Conservation (phyloP, 2,329 filamentous ascomycete species). For the Xylaria sp. region DNA sequence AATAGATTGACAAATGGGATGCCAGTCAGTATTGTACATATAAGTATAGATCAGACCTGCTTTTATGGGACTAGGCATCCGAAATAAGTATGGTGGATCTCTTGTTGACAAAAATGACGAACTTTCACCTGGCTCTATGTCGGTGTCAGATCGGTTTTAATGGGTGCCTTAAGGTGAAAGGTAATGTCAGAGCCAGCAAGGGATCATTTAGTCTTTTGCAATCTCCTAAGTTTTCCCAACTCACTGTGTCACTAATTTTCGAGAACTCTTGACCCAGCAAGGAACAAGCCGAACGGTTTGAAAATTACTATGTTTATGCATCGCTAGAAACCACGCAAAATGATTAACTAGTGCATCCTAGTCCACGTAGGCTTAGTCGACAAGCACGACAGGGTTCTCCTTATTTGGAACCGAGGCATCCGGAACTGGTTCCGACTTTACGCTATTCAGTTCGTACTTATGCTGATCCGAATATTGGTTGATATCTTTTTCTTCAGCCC, state of each 20-base stretch:
- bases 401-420: neutral
- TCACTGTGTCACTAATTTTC: neutral
- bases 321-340: neutral
- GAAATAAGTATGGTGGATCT: neutral
- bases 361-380: neutral
- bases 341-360: neutral
- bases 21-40: no score
- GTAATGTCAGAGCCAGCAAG: neutral
- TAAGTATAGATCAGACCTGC: no score
- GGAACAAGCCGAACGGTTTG: neutral
- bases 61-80: neutral
- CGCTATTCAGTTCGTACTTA: neutral
- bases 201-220: neutral
- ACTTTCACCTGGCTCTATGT: neutral
- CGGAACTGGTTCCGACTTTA: neutral
- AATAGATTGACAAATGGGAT: no score
- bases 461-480: neutral
- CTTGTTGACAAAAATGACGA: constrained; percentile 3
- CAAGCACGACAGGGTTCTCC: neutral
- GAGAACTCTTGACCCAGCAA: neutral
- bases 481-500: neutral
- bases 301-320: neutral
- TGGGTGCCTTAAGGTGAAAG: no score
- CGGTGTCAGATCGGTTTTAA: no score
- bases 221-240: neutral